Conservation (phyloP, 192 early-diverging fungal species). For the Gigaspora rosea region DNA sequence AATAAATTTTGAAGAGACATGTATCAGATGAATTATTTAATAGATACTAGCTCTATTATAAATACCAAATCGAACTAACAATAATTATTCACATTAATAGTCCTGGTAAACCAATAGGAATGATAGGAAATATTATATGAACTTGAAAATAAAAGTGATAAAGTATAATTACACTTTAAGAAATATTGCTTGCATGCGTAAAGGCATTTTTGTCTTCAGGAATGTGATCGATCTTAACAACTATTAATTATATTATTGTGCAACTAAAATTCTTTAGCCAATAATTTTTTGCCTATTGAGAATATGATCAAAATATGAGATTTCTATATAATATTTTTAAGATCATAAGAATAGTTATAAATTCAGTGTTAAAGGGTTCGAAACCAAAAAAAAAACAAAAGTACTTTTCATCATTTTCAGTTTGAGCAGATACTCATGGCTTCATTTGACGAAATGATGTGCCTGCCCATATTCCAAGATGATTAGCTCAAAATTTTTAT, state of each 20-base stretch:
- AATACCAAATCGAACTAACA: too few relatives aligned
- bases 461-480: too few relatives aligned
- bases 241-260: too few relatives aligned
- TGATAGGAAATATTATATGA: constrained; percentile 14
- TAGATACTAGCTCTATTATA: too few relatives aligned
- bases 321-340: constrained; percentile 20
- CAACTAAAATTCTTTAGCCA: too few relatives aligned
- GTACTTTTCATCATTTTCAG: too few relatives aligned
- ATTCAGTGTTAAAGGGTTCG: not conserved
- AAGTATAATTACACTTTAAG: constrained; percentile 9
- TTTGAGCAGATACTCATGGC: too few relatives aligned
- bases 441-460: too few relatives aligned
- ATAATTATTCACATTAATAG: too few relatives aligned
- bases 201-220: not conserved
- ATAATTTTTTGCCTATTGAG: not conserved
- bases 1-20: too few relatives aligned
- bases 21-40: too few relatives aligned
- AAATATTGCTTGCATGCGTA: constrained; percentile 8
- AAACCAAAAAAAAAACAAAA: not conserved
- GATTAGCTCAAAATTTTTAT: too few relatives aligned
- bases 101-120: constrained; percentile 11
- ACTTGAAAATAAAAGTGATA: constrained; percentile 19
- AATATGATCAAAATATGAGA: constrained; percentile 14
- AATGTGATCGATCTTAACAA: constrained; percentile 16
- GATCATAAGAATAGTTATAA: not conserved